Evolutionary conservation across 148 eudicot species (phyloP).

Genomic region (Bassia scoparia): DNA sequence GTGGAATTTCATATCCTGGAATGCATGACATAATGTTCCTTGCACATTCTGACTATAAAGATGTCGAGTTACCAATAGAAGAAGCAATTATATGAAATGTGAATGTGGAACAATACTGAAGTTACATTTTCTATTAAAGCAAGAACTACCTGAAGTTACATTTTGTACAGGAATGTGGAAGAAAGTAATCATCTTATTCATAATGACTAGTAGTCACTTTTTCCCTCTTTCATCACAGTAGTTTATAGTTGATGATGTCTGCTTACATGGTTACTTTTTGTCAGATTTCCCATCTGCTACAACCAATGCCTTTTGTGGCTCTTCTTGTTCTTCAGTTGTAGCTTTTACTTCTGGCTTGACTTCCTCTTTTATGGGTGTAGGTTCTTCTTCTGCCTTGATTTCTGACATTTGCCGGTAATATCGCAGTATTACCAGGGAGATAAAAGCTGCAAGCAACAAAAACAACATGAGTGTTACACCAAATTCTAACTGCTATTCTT

Average conservation of each 20-base stretch:
- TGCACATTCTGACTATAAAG: conserved; percentile 13
- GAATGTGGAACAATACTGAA: background rate
- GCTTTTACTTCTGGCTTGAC: conserved; percentile 12
- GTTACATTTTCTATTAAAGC: too few species aligned
- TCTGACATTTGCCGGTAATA: conserved; percentile 43
- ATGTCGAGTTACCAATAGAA: conserved; percentile 8
- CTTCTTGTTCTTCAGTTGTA: conserved; percentile 28
- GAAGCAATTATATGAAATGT: conserved; percentile 11
- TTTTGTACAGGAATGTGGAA: conserved; percentile 24
- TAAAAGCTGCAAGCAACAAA: conserved; percentile 51
- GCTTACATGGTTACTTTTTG: background rate
- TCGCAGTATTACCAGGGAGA: conserved; percentile 62
- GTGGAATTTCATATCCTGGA: conserved; percentile 36
- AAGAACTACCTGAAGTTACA: conserved; percentile 5
- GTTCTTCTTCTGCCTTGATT: conserved; percentile 31
- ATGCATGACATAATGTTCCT: conserved; percentile 27
- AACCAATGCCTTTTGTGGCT: conserved; percentile 39
- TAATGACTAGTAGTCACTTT: conserved; percentile 8
- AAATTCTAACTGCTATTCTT: background rate
- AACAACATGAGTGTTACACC: background rate
- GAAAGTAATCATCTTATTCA: conserved; percentile 13
- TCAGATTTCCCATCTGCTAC: conserved; percentile 28
- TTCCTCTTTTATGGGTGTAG: conserved; percentile 17
- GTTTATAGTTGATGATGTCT: too few species aligned
- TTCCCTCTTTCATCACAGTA: background rate